Percentiles rank a stretch among this genome's conserved stretches.
phyloP scores from a whole-genome alignment of 306 rosid species.

The Vigna radiata region DNA sequence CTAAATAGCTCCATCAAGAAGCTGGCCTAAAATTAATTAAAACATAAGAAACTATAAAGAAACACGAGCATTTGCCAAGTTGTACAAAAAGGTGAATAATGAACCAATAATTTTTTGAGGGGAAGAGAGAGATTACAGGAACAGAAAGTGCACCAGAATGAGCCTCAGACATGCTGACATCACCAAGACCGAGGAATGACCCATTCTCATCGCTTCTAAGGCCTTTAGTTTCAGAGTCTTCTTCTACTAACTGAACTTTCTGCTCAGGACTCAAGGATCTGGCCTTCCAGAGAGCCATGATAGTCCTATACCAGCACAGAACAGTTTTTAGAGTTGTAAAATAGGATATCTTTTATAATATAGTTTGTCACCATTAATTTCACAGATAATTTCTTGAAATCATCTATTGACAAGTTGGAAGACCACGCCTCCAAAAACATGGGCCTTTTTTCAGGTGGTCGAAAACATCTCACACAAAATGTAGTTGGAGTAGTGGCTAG shows the following conservation, averaged over 20 bases:
- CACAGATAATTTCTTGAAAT: conserved; percentile 33
- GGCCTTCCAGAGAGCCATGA: conserved; percentile 97
- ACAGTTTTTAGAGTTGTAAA: conserved; percentile 37
- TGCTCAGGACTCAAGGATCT: conserved; percentile 94
- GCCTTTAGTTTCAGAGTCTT: conserved; percentile 72
- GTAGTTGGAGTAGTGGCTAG: neutral
- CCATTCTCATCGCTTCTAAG: conserved; percentile 72
- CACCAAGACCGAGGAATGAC: conserved; percentile 73
- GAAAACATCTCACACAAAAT: conserved; percentile 5
- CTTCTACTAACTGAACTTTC: conserved; percentile 83
- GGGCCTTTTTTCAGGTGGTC: conserved; percentile 1
- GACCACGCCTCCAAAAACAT: conserved; percentile 1
- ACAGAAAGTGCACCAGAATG: conserved; percentile 59
- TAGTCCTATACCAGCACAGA: conserved; percentile 67
- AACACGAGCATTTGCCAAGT: conserved; percentile 4
- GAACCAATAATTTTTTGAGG: conserved; percentile 23
- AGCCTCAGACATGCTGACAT: conserved; percentile 83
- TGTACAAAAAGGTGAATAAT: neutral
- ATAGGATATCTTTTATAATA: conserved; percentile 11
- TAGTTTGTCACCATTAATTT: neutral
- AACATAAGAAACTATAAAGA: conserved; percentile 42
- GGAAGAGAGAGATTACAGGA: conserved; percentile 65
- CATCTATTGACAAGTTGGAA: conserved; percentile 28
- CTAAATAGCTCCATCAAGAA: conserved; percentile 76
- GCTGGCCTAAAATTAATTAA: conserved; percentile 59